A percentile compares a stretch with the other conserved stretches of the same genome.
Evolutionary conservation across 345 rosid species (phyloP).

Genomic region (Aethionema arabicum): DNA sequence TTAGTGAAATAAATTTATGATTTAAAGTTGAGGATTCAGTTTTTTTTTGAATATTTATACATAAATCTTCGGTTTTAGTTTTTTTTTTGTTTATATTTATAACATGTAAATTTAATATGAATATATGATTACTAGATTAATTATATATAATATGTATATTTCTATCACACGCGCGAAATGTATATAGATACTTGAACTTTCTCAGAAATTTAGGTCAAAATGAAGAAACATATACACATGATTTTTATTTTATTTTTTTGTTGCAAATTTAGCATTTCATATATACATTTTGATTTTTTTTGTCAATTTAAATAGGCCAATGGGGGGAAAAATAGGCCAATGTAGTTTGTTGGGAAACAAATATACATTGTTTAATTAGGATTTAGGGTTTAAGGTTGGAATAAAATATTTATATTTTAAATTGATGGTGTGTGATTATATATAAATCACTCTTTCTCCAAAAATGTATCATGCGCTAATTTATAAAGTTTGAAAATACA

Average conservation of each 20-base stretch:
- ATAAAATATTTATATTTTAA: no score
- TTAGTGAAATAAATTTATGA: no score
- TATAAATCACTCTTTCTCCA: neutral
- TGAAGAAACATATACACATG: neutral
- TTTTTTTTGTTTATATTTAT: no score
- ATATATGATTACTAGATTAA: neutral
- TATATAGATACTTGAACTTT: constrained; percentile 5
- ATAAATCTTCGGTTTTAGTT: no score
- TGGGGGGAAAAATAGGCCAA: neutral
- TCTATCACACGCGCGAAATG: neutral
- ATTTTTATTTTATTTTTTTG: no score
- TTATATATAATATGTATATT: neutral
- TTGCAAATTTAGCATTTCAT: no score
- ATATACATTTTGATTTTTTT: no score
- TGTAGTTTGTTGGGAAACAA: neutral
- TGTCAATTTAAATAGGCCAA: neutral
- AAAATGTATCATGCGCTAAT: neutral
- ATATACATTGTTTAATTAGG: neutral
- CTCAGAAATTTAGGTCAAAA: neutral
- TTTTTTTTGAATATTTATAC: no score
- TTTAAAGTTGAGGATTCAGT: no score
- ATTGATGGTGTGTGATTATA: neutral
- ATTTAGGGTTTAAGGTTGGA: constrained; percentile 10
- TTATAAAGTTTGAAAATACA: neutral
- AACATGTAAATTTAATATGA: no score